Base-by-base conservation (phyloP, 164 flowering plant species). In the Stephania yunnanensis region DNA sequence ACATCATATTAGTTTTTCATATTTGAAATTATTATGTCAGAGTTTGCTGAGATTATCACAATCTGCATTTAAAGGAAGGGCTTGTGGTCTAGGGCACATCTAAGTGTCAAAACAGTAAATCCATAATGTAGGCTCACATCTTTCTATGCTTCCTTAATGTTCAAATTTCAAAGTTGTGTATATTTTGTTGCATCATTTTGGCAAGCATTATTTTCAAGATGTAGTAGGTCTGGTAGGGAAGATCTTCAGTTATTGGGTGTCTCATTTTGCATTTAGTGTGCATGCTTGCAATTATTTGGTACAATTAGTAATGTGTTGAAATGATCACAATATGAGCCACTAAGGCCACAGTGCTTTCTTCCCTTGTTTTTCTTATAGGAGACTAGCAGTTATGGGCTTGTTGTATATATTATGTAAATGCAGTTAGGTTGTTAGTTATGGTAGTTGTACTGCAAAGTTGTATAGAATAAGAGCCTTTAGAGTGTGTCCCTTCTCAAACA, bases 351-450 rank as follows among this genome's bases (percentile, higher is more conserved):
- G 71, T 36, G 46, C 64, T 58, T 58, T 19, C 64, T 58, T 68
- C 7, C 71, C 42, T 12, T 17, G 46, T 36, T 68, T 68, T 45
- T 68, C 9, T 20, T 68, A 31, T 68, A n/a, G 44, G 46, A 31
- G 71, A 45, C 46, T 68, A n/a, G 3, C 19, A 68, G 19, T 22
- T 29, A 68, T 13, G 71, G 46, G 20, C 48, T 8, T n/a, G 25
- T 11, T 71, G 58, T 46, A 22, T 15, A 66, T 48, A 45, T 9
- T 66, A 46, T 20, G 69, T 68, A n/a, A 74, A 29, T 12, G 71
- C 29, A 65, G 71, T 67, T 74, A 50, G 71, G 30, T 75, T 68
- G 77, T 66, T 68, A 30, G 71, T 75, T 75, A 45, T 46, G 70
- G 72, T 68, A 50, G 71, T 75, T 75, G 46, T 25, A 55, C 72